These are phyloP conservation scores for Cinnamomum micranthum DNA, from an alignment of 164 flowering plant species.

Conservation along the genomic window DNA sequence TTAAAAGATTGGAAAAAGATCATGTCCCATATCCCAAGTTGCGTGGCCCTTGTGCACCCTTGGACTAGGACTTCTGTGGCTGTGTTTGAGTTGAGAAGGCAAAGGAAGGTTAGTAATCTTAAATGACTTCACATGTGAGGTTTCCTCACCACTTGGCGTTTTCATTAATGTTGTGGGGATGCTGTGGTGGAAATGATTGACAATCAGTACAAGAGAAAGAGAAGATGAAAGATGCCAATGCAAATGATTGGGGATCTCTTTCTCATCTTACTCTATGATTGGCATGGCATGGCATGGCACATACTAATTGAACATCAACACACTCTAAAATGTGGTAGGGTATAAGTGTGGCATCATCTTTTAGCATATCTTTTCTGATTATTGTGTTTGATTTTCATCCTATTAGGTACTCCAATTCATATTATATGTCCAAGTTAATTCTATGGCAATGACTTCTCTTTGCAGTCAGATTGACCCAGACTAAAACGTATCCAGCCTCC, in stretches of 20 bases:
- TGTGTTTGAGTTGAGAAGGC: neutral
- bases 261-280: neutral
- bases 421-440: too few relatives aligned
- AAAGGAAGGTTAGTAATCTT: neutral
- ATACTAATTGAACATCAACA: too few relatives aligned
- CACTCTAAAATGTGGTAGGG: too few relatives aligned
- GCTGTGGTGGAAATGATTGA: neutral
- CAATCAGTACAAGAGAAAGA: neutral
- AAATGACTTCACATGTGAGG: neutral
- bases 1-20: too few relatives aligned
- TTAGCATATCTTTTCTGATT: too few relatives aligned
- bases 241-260: conserved; percentile 5
- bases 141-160: neutral
- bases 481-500: too few relatives aligned
- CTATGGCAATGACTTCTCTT: too few relatives aligned
- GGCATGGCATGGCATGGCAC: neutral
- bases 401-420: too few relatives aligned
- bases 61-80: neutral
- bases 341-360: too few relatives aligned
- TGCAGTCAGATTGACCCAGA: too few relatives aligned
- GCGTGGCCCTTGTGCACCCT: neutral
- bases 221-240: neutral
- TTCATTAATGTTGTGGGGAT: neutral
- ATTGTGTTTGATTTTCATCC: too few relatives aligned
- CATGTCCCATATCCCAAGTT: neutral